A percentile compares a stretch with the other conserved stretches of the same genome.
These are phyloP conservation scores for Thuidium tamariscinum DNA, from an alignment of 225 moss, liverwort and hornwort species.

Conservation along the genomic window DNA sequence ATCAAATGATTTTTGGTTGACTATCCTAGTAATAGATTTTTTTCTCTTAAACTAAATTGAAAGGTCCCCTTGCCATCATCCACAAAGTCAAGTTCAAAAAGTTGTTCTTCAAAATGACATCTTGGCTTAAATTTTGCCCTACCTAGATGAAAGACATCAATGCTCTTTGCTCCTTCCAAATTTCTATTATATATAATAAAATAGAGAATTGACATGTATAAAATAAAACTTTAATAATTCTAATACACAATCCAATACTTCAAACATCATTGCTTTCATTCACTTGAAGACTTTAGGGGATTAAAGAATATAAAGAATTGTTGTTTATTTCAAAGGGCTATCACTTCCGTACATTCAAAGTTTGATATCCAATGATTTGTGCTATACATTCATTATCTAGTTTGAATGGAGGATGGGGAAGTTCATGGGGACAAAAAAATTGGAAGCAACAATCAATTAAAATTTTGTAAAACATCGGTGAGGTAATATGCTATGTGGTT, in stretches of 20 bases:
- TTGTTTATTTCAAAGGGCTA: not conserved
- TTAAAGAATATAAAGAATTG: not conserved
- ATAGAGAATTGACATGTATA: not conserved
- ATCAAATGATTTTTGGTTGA: fast-evolving
- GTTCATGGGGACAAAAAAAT: not conserved
- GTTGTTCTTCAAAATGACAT: not conserved
- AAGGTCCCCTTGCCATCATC: fast-evolving
- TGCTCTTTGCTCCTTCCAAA: fast-evolving
- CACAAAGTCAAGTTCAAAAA: fast-evolving
- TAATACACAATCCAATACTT: not conserved
- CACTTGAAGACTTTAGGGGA: too few species aligned
- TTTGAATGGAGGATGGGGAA: not conserved
- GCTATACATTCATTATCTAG: not conserved
- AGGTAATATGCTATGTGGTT: not conserved
- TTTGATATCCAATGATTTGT: not conserved
- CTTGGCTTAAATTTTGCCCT: not conserved
- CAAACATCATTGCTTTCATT: not conserved
- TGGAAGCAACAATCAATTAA: not conserved
- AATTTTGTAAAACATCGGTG: not conserved
- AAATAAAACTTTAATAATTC: not conserved
- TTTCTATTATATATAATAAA: not conserved
- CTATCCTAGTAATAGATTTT: not conserved
- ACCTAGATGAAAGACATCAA: too few species aligned
- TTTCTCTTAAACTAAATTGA: fast-evolving
- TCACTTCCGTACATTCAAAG: not conserved